Conservation (phyloP, 495 filamentous ascomycete species). For the Xylaria sp. region DNA sequence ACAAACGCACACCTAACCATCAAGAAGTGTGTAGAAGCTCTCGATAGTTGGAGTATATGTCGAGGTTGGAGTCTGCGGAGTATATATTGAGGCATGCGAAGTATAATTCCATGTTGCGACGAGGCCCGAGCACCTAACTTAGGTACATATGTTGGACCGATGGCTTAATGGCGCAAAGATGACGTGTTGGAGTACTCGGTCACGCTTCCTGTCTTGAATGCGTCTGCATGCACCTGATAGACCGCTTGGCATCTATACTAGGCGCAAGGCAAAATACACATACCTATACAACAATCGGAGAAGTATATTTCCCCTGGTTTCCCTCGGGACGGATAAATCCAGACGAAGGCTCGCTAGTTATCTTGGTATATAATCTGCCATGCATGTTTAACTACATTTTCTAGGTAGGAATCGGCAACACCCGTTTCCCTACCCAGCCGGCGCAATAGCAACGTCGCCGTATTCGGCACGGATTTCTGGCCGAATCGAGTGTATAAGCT, state of each 20-base stretch:
- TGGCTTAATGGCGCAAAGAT: conserved; percentile 8
- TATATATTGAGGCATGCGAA: conserved; percentile 10
- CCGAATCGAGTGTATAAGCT: not conserved
- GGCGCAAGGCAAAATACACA: not conserved
- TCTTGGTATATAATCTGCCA: not conserved
- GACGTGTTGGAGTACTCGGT: conserved; percentile 19
- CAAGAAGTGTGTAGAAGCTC: not conserved
- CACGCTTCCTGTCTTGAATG: conserved; percentile 21
- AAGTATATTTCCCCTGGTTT: not conserved
- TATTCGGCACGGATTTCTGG: not conserved
- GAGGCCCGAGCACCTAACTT: conserved; percentile 14
- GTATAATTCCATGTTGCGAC: not conserved
- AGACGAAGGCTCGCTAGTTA: not conserved
- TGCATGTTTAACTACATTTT: not conserved
- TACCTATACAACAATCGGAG: not conserved
- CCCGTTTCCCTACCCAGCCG: not conserved
- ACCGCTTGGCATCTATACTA: not conserved
- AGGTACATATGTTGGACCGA: conserved; percentile 7
- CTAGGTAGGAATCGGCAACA: not conserved
- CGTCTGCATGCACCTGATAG: conserved; percentile 15
- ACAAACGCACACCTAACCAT: not conserved
- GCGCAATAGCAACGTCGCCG: not conserved
- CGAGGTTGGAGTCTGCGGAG: conserved; percentile 19
- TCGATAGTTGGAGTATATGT: conserved; percentile 12
- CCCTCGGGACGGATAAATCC: conserved; percentile 8